These are phyloP conservation scores for Saitozyma podzolica DNA, from an alignment of 768 basidiomycete genomes.

Conservation along the genomic window DNA sequence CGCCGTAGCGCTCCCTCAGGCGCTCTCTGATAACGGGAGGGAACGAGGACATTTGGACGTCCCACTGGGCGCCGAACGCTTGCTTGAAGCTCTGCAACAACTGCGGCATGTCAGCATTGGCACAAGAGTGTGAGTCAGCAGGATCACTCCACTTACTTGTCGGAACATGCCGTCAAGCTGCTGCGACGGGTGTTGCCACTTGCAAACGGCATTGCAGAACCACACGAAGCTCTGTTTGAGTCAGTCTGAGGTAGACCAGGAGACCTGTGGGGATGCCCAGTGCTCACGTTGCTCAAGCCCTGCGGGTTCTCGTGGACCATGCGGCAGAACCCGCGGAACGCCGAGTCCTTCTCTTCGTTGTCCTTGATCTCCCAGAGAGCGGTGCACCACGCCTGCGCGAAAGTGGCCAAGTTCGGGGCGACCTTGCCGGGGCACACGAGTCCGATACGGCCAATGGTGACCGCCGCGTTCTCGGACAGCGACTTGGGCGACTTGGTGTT, in stretches of 20 bases:
- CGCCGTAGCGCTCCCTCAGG: constrained; percentile 79
- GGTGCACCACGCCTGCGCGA: constrained; percentile 95
- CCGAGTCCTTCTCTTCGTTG: constrained; percentile 99
- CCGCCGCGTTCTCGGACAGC: constrained; percentile 95
- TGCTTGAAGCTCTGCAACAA: constrained; percentile 86
- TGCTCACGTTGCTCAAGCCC: constrained; percentile 81
- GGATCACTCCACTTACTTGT: constrained; percentile 52
- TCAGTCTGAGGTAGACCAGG: too few species aligned
- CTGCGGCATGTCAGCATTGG: constrained; percentile 43
- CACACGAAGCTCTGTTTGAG: constrained; percentile 75
- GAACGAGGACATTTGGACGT: constrained; percentile 74
- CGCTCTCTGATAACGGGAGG: constrained; percentile 87
- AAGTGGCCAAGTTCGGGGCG: constrained; percentile 82
- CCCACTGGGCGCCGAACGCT: constrained; percentile 78
- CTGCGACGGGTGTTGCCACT: constrained; percentile 88
- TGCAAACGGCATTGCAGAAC: constrained; percentile 97
- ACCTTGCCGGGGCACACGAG: constrained; percentile 86
- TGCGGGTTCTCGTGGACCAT: constrained; percentile 91
- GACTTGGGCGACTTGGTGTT: constrained; percentile 91
- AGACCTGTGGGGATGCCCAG: constrained; percentile 4
- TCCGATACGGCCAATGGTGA: constrained; percentile 94
- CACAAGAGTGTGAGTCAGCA: background rate
- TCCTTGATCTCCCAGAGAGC: constrained; percentile 97
- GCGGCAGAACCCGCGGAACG: constrained; percentile 95
- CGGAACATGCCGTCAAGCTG: constrained; percentile 94